Evolutionary conservation across 441 rosid species (phyloP).

Genomic region (Jatropha podagrica): DNA sequence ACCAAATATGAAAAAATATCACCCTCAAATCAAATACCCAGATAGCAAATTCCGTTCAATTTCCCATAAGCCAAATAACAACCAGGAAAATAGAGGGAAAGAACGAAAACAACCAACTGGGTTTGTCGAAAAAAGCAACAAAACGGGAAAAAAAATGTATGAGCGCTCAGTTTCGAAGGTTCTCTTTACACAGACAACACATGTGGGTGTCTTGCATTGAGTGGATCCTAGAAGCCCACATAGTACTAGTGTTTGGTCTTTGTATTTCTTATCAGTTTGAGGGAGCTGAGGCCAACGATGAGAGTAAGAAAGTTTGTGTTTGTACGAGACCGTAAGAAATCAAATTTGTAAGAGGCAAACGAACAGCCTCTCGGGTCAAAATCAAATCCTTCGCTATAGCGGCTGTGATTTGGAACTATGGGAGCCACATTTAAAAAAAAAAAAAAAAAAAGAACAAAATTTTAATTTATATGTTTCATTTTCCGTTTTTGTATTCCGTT

Average conservation of each 20-base stretch:
- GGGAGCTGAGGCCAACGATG: constrained; percentile 17
- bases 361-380: neutral
- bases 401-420: neutral
- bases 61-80: constrained; percentile 16
- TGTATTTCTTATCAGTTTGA: constrained; percentile 27
- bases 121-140: constrained; percentile 4
- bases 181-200: constrained; percentile 1
- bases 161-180: neutral
- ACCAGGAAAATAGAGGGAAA: neutral
- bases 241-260: constrained; percentile 12
- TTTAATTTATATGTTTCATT: neutral
- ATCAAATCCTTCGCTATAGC: neutral
- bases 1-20: constrained; percentile 11
- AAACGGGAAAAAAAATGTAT: constrained; percentile 12
- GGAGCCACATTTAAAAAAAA: neutral
- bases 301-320: neutral
- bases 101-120: neutral
- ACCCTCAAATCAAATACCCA: constrained; percentile 24
- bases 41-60: constrained; percentile 17
- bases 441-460: neutral
- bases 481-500: no score
- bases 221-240: constrained; percentile 62
- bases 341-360: neutral
- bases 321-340: neutral
- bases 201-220: constrained; percentile 27